Evolutionary conservation across 1,284 basidiomycete genomes (phyloP), one percentile per base, ranked within the genome.

Genomic region (Pascua guehoae): DNA sequence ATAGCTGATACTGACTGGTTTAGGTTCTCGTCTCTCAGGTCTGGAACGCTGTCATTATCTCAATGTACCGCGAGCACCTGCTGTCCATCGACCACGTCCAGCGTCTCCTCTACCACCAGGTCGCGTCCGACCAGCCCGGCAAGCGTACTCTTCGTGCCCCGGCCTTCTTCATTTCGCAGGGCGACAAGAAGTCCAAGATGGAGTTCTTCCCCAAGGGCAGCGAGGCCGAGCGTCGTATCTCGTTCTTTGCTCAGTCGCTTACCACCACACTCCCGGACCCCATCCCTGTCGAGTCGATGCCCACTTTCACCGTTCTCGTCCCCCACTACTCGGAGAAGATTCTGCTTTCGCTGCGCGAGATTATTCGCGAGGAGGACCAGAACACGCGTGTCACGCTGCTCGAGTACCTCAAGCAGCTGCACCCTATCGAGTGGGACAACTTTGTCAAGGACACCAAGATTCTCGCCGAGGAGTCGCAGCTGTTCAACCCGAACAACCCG

Each of bases 391-490:
- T 96, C 54, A 97, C 93, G 8, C 83, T 97, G 14, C 82, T 97
- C 53, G 93, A 96, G 77, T 97, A 98, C 80, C 83, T 98, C 69
- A 98, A 98, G 80, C 95, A 98, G 78, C 85, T 98, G 48, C 95
- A 98, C 75, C 90, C 93, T 5, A 83, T 98, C 69, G 95, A 98
- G 75, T 98, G 95, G 95, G 92, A 97, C 80, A 98, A 98, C 78
- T 98, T 98, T 66, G 95, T 98, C 70, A 94, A 94, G 81, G 95
- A 98, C 75, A 98, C 96, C 74, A 98, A 96, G 83, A 98, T 98
- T 65, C 83, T 98, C 51, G 95, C 95, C 1, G 94, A 98, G 76
- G 95, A 98, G 77, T 89, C 91, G 12, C 86, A 87, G 42, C 86
- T 89, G 80, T 91, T 88, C 75, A 88, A 87, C 61, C 73, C 67